Evolutionary conservation across 2,329 filamentous ascomycete species (phyloP).

Genomic region (Fusarium heterosporum): DNA sequence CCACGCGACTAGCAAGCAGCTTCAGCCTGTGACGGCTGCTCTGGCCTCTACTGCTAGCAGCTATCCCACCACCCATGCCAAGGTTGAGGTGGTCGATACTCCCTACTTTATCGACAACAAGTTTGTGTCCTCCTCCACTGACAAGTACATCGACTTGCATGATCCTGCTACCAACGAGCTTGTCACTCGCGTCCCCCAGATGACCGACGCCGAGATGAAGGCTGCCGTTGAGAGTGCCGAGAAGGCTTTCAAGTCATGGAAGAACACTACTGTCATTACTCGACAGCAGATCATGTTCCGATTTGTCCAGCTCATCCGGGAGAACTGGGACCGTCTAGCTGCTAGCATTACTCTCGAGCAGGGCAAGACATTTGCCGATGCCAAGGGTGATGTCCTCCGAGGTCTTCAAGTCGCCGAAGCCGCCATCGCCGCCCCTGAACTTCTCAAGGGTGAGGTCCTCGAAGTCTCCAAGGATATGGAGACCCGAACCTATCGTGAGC

Average conservation of each 20-base stretch:
- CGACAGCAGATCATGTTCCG: constrained; percentile 91
- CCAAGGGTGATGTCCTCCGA: constrained; percentile 82
- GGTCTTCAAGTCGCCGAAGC: constrained; percentile 88
- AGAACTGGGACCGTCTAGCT: constrained; percentile 87
- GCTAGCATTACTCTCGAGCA: constrained; percentile 89
- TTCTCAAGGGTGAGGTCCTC: constrained; percentile 84
- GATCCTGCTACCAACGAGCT: constrained; percentile 89
- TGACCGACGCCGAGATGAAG: constrained; percentile 80
- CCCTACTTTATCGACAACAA: constrained; percentile 86
- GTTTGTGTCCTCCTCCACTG: constrained; percentile 75
- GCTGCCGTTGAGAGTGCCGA: constrained; percentile 80
- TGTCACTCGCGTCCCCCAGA: constrained; percentile 84
- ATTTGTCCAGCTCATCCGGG: constrained; percentile 80
- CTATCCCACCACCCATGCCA: constrained; percentile 79
- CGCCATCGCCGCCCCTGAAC: constrained; percentile 81
- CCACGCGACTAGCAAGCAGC: constrained; percentile 67
- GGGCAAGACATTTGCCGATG: constrained; percentile 88
- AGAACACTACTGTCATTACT: constrained; percentile 75
- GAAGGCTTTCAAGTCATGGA: constrained; percentile 81
- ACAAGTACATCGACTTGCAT: constrained; percentile 81
- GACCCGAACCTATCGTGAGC: constrained; percentile 84
- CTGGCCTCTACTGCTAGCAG: constrained; percentile 67
- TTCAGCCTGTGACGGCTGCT: constrained; percentile 61
- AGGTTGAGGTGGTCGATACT: constrained; percentile 76
- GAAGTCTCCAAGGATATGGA: constrained; percentile 94